phyloP scores from a whole-genome alignment of 768 basidiomycete genomes.

The Boletus vermiculosoides region DNA sequence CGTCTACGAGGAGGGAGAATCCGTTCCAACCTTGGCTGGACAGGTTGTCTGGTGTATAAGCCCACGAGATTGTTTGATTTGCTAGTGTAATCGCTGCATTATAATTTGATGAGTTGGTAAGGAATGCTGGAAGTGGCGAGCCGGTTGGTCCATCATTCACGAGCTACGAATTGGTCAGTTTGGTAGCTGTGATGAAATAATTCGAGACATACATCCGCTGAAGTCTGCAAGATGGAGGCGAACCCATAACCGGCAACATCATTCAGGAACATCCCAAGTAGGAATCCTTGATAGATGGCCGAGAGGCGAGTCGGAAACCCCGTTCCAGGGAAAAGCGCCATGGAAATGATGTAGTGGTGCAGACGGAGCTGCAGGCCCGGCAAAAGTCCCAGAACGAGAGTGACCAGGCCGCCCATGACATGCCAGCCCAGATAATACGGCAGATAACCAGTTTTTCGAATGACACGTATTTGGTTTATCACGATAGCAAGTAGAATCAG shows the following conservation, averaged over 20 bases:
- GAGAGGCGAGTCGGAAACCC: constrained; percentile 80
- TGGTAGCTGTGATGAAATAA: background rate
- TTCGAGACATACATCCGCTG: constrained; percentile 51
- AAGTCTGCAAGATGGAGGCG: constrained; percentile 76
- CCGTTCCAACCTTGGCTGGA: constrained; percentile 59
- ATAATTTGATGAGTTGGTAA: constrained; percentile 72
- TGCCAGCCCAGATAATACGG: constrained; percentile 78
- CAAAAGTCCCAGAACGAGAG: constrained; percentile 62
- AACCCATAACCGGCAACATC: constrained; percentile 79
- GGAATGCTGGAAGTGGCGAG: constrained; percentile 64
- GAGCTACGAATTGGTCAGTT: constrained; percentile 45
- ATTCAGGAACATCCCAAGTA: constrained; percentile 80
- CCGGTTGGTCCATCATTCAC: constrained; percentile 70
- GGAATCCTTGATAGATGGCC: constrained; percentile 76
- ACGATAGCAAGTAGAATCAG: constrained; percentile 57
- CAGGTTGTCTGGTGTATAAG: constrained; percentile 37
- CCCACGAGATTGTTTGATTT: constrained; percentile 61
- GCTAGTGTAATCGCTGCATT: constrained; percentile 51
- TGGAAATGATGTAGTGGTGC: constrained; percentile 81
- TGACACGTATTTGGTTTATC: constrained; percentile 76
- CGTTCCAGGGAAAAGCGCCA: constrained; percentile 72
- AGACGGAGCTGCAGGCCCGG: constrained; percentile 69
- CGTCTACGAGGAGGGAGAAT: constrained; percentile 79
- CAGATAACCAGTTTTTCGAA: constrained; percentile 83
- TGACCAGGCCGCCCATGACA: constrained; percentile 59